Percentiles rank a stretch among this genome's conserved stretches.
phyloP scores from a whole-genome alignment of 768 basidiomycete species.

The Lentinula aciculospora region DNA sequence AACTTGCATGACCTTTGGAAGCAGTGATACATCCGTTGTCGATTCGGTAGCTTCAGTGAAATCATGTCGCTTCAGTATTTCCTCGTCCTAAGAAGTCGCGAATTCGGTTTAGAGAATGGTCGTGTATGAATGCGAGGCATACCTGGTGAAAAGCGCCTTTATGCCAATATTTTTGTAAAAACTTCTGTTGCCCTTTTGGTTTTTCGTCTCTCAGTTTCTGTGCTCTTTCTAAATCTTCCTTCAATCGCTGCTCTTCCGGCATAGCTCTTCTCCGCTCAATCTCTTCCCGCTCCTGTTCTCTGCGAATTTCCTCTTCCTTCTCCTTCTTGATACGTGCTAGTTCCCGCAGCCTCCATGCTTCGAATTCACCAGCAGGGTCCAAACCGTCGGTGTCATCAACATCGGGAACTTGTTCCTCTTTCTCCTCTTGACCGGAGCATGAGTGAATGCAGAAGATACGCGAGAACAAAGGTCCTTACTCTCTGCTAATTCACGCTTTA shows the following conservation, averaged over 20 bases:
- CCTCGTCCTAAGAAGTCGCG: slow-evolving; percentile 58
- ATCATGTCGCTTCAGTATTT: slow-evolving; percentile 78
- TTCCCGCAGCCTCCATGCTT: slow-evolving; percentile 93
- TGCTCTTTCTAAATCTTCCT: slow-evolving; percentile 87
- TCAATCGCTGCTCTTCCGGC: slow-evolving; percentile 88
- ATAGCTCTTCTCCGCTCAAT: slow-evolving; percentile 86
- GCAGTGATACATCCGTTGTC: slow-evolving; percentile 77
- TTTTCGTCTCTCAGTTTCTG: slow-evolving; percentile 80
- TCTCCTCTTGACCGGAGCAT: slow-evolving; percentile 62
- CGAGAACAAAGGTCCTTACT: slow-evolving; percentile 46
- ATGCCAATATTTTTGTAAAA: slow-evolving; percentile 98
- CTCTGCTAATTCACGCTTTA: slow-evolving; percentile 84
- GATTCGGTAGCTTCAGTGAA: slow-evolving; percentile 88
- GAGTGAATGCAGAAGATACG: background rate
- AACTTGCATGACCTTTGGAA: slow-evolving; percentile 97
- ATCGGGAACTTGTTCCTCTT: slow-evolving; percentile 75
- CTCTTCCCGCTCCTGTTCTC: slow-evolving; percentile 86
- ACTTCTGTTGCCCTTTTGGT: slow-evolving; percentile 86
- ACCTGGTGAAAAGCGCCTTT: slow-evolving; percentile 99
- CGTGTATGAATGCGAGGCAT: slow-evolving; percentile 22
- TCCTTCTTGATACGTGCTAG: slow-evolving; percentile 91
- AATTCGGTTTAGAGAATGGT: background rate
- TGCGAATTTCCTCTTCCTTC: slow-evolving; percentile 77
- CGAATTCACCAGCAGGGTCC: slow-evolving; percentile 87
- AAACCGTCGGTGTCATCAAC: slow-evolving; percentile 94